Base-by-base conservation (phyloP, 176 grass and related monocot species). In the Rhynchospora tenuis region DNA sequence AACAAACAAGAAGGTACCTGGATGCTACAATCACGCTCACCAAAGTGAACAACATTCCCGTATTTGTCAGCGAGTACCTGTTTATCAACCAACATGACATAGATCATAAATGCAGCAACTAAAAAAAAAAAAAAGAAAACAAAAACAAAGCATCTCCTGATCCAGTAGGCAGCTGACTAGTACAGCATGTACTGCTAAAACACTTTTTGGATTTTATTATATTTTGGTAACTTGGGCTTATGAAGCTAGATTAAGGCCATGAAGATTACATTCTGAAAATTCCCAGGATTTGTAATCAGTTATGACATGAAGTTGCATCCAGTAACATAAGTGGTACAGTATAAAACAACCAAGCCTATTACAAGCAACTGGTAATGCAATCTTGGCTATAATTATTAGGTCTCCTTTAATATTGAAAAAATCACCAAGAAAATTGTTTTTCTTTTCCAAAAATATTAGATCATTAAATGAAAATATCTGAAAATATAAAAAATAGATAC, bases 1-100 rank as follows among this genome's bases (percentile, higher is more conserved):
- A 22, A 46, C 12, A 33, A 66, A 20, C 44, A 38, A 38, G 23
- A 46, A 7, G 38, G 14, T 84, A 90, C 88, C 85, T 90, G 85
- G 83, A 90, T 90, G 56, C 88, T 90, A 63, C 85, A 87, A 86
- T 90, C 85, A 87, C 85, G 85, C 81, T 90, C 85, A n/a, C 88
- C 88, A 73, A 86, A 87, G 52, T 90, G 88, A 70, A 90, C 88
- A 80, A 90, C 88, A 87, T 87, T 90, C 5, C 85, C 85, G 47
- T 81, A 87, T 42, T 84, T 90, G 80, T 90, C 85, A 73, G 88
- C 81, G 59, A 90, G 88, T 63, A 90, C 73, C 88, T 90, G 46
- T 81, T 45, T 70, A 28, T 31, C 7, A 27, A 82, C 43, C 28
- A 82, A 62, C 33, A 54, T 29, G 59, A 56, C 4, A 4, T 14